phyloP scores from a whole-genome alignment of 768 basidiomycete species.

The Amanita thiersii region DNA sequence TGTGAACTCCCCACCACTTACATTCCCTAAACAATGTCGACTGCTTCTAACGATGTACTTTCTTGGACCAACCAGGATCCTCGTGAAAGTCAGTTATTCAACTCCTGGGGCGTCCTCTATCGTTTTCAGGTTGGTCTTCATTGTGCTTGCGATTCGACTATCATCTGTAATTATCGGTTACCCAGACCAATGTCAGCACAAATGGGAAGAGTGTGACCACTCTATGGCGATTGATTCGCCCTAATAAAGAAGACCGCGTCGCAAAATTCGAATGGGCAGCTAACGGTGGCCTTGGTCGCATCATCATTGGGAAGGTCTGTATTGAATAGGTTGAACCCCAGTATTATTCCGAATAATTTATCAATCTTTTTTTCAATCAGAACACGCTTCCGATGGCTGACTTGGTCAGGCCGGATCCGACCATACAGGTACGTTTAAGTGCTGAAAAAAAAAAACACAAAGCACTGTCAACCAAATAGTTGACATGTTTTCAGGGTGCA shows the following conservation, averaged over 20 bases:
- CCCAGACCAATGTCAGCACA: constrained; percentile 56
- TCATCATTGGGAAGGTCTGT: constrained; percentile 75
- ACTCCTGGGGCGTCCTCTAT: constrained; percentile 73
- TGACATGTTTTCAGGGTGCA: constrained; percentile 33
- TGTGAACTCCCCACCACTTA: constrained; percentile 15
- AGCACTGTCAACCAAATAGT: not conserved
- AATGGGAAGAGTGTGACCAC: constrained; percentile 70
- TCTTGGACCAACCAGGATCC: constrained; percentile 87
- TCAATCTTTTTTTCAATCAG: constrained; percentile 31
- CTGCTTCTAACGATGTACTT: constrained; percentile 58
- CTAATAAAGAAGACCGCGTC: constrained; percentile 82
- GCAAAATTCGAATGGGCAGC: constrained; percentile 85
- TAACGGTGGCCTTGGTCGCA: constrained; percentile 77
- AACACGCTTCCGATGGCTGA: constrained; percentile 77
- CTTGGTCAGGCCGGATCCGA: constrained; percentile 64
- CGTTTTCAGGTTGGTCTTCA: constrained; percentile 58
- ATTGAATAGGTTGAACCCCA: constrained; percentile 6
- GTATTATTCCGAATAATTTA: constrained; percentile 15
- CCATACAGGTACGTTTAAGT: constrained; percentile 42
- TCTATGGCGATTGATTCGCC: constrained; percentile 71
- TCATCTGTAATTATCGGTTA: constrained; percentile 17
- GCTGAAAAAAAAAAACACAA: not conserved
- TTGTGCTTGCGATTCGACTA: constrained; percentile 12
- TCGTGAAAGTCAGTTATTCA: constrained; percentile 77
- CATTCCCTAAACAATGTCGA: constrained; percentile 31